phyloP scores from a whole-genome alignment of 2,329 filamentous ascomycete genomes.

The Aspergillus unguis region DNA sequence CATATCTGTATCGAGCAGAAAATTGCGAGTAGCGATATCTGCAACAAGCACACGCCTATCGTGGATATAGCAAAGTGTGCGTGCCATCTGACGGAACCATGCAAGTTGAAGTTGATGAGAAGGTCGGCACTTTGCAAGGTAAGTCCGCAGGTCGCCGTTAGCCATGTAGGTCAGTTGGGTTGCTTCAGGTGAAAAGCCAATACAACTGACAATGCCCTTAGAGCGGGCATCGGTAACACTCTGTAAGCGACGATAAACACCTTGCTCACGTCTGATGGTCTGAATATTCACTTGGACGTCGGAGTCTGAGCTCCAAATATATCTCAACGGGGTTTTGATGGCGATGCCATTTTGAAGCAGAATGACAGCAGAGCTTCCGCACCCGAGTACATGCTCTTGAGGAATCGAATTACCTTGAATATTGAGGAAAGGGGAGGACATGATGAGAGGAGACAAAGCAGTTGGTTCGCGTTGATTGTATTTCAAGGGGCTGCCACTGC shows the following conservation, averaged over 20 bases:
- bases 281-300: conserved; percentile 18
- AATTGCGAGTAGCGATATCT: conserved; percentile 29
- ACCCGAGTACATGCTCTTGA: conserved; percentile 14
- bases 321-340: conserved; percentile 18
- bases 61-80: conserved; percentile 25
- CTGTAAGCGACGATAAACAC: conserved; percentile 20
- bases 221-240: conserved; percentile 4
- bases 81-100: conserved; percentile 26
- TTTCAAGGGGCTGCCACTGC: not conserved
- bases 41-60: conserved; percentile 25
- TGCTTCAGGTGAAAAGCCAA: conserved; percentile 12
- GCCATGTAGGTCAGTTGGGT: conserved; percentile 23
- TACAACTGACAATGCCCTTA: conserved; percentile 19
- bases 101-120: conserved; percentile 18
- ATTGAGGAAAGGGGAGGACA: conserved; percentile 12
- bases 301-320: conserved; percentile 13
- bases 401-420: conserved; percentile 14
- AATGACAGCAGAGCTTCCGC: conserved; percentile 15
- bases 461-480: too few species aligned
- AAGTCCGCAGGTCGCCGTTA: conserved; percentile 26
- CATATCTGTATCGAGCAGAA: conserved; percentile 26
- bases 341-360: conserved; percentile 14
- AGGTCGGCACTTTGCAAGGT: conserved; percentile 18
- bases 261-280: conserved; percentile 16
- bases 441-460: too few species aligned